These are phyloP conservation scores for Citrullus mucosospermus DNA, from an alignment of 306 rosid genomes.

Conservation along the genomic window DNA sequence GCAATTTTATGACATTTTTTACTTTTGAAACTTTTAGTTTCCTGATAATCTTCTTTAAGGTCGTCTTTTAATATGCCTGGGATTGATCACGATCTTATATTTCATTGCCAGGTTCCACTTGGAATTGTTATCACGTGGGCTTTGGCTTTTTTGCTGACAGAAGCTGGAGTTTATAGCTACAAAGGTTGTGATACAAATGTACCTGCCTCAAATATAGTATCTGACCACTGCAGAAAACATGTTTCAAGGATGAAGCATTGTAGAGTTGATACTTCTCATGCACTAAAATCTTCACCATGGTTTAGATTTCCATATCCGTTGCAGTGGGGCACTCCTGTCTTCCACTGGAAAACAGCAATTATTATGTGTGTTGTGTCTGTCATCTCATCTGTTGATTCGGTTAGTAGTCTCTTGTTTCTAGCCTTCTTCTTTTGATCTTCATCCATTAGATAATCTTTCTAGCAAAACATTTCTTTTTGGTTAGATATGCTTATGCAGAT, in stretches of 20 bases:
- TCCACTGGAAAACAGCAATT: constrained; percentile 91
- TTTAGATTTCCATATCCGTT: constrained; percentile 96
- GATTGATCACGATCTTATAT: constrained; percentile 1
- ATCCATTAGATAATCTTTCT: background rate
- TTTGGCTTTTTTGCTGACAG: constrained; percentile 80
- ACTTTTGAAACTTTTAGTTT: background rate
- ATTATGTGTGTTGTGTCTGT: constrained; percentile 90
- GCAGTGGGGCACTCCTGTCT: constrained; percentile 98
- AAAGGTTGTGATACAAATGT: constrained; percentile 88
- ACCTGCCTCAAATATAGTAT: constrained; percentile 76
- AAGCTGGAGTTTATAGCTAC: constrained; percentile 68
- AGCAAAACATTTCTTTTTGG: background rate
- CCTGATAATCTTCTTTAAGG: background rate
- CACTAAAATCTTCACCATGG: constrained; percentile 76
- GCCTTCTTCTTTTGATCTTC: constrained; percentile 3
- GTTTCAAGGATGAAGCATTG: constrained; percentile 86
- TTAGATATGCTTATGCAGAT: background rate
- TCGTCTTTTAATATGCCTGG: background rate
- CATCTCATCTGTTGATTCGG: constrained; percentile 94
- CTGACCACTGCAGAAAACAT: constrained; percentile 88
- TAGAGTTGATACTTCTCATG: constrained; percentile 83
- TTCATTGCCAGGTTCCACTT: constrained; percentile 73
- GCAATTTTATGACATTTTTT: background rate
- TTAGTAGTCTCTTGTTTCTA: constrained; percentile 25
- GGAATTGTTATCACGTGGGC: constrained; percentile 97